Conservation (phyloP, 1,284 basidiomycete species). For the Amylostereum areolatum region DNA sequence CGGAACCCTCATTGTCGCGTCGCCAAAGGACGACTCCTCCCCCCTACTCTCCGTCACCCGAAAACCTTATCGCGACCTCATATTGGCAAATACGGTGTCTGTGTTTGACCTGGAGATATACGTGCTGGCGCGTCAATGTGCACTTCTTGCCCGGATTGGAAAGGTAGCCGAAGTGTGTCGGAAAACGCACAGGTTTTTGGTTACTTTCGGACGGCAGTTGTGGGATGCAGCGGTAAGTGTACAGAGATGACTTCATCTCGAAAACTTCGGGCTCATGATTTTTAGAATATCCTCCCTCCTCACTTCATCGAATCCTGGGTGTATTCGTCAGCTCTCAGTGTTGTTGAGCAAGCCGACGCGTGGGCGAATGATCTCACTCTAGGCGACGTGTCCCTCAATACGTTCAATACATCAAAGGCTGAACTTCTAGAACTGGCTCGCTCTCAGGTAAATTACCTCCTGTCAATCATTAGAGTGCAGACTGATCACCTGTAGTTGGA, state of each 20-base stretch:
- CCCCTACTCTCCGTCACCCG: conserved; percentile 75
- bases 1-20: conserved; percentile 69
- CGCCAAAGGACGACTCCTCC: conserved; percentile 73
- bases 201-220: conserved; percentile 74
- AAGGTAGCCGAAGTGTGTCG: conserved; percentile 62
- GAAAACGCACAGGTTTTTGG: conserved; percentile 70
- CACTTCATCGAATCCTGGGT: conserved; percentile 93
- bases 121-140: conserved; percentile 82
- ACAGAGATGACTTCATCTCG: conserved; percentile 1
- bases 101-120: conserved; percentile 95
- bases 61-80: conserved; percentile 87
- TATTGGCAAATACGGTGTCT: conserved; percentile 86
- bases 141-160: conserved; percentile 69
- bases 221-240: conserved; percentile 66
- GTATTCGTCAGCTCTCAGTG: conserved; percentile 85
- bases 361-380: conserved; percentile 54
- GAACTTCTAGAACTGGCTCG: conserved; percentile 81
- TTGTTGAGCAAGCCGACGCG: conserved; percentile 77
- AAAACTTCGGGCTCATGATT: conserved; percentile 8
- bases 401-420: conserved; percentile 68
- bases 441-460: conserved; percentile 52
- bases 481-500: conserved; percentile 57
- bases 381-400: conserved; percentile 36
- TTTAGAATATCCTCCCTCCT: conserved; percentile 61
- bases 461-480: background rate